Evolutionary conservation across 164 flowering plant genomes (phyloP), one percentile per base, ranked within the genome.

Genomic region (Berberis thunbergii): DNA sequence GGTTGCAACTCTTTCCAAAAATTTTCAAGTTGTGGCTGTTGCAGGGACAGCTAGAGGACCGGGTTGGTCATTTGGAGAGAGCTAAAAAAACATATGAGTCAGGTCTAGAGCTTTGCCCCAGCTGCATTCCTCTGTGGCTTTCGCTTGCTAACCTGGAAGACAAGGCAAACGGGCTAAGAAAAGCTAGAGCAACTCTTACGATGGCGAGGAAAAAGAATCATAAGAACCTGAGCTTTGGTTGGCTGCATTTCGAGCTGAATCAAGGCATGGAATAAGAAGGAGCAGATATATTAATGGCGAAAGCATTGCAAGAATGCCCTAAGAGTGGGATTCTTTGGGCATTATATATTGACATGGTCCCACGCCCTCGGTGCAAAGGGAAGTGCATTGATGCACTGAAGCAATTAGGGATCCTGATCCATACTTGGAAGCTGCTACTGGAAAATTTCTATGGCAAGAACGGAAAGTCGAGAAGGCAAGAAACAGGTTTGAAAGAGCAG

Each of bases 301-400:
- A 84, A 81, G 96, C 92, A 43, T 66, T 93, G 77, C 98, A 93
- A 68, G 97, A 84, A 64, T 93, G 97, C 74, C 97, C 94, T 1
- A 79, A 71, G 8, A 90, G 98, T 79, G 97, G 98, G 43, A 86
- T 88, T 56, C 55, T 93, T 61, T 88, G 96, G 96, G 98, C 98
- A 11, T 82, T 88, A 10, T 78, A 85, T 1, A 86, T 93, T 67
- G 92, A 93, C 73, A 86, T 86, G 96, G 92, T 68, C 42, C 91
- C 98, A 1, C 78, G 96, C 41, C 88, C 96, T 43, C 93, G 86
- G 58, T 79, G 93, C 0, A 26, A 26, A 26, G 26, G 26, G 26
- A 26, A 26, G 26, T 26, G 26, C 26, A 26, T 26, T 26, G 26
- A 26, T 26, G 26, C 26, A 6, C 55, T 78, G 39, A 86, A 82